Base-by-base conservation (phyloP, 2,329 filamentous ascomycete genomes). In the Ophiostoma ulmi region DNA sequence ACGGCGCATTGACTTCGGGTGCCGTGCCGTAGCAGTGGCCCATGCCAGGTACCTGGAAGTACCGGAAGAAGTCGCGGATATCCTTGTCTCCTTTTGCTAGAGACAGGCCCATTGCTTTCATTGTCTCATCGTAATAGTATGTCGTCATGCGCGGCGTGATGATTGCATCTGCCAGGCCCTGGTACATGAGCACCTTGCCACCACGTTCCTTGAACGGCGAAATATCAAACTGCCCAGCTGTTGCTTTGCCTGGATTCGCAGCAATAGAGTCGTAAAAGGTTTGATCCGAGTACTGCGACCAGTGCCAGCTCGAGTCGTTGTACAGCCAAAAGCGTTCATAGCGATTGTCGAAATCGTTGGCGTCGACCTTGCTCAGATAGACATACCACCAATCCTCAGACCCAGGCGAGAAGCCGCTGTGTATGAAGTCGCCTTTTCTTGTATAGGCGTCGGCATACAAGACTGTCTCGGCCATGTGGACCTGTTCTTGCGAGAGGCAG, bases 1-100 rank as follows among this genome's bases (percentile, higher is more conserved):
- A 81, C 6, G 80, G 80, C 26, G 79, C 79, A 17, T 71, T 41
- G 4, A 74, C 72, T 41, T 77, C 74, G 7, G 75, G 73, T 1
- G 75, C 72, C 11, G 78, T 75, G 38, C 73, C 71, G 44, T 71
- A 72, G 70, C 86, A 87, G 74, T 87, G 85, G 4, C 77, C 78
- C 78, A 86, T 82, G 0, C 84, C 85, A 1, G 84, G 83, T 6
- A 86, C 80, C 4, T 79, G 76, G 75, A 86, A 86, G 73, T 84
- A 79, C 1, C 80, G 75, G 76, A 85, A 87, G 75, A 85, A 84
- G 20, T 83, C 81, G 1, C 80, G 81, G 58, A 82, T 80, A 38
- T 73, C 70, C 10, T 26, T 14, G n/a, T 22, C 52, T 26, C 20
- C 20, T 14, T 58, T 13, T 38, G 26, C 26, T 36, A 66, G 22